A percentile compares a stretch with the other conserved stretches of the same genome.
Evolutionary conservation across 2,329 filamentous ascomycete genomes (phyloP).

Genomic region (Elsinoe arachidis): DNA sequence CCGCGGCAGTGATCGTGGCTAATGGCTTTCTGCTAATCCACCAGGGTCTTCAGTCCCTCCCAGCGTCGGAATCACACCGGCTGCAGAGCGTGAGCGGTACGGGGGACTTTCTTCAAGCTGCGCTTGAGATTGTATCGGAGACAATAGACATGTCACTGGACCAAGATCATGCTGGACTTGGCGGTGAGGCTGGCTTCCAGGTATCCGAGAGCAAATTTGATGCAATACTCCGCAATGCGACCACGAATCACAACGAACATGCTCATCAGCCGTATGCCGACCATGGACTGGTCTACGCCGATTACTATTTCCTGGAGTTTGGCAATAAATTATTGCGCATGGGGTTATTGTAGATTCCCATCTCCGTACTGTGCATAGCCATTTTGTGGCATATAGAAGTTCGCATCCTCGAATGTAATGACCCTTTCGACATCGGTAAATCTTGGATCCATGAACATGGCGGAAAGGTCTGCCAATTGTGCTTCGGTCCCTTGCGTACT

Average conservation of each 20-base stretch:
- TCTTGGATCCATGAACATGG: neutral
- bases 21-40: slow-evolving; percentile 35
- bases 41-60: slow-evolving; percentile 18
- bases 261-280: slow-evolving; percentile 38
- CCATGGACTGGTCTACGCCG: slow-evolving; percentile 43
- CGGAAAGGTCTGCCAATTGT: neutral
- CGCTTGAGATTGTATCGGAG: neutral
- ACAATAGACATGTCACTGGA: slow-evolving; percentile 7
- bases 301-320: slow-evolving; percentile 41
- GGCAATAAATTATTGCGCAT: slow-evolving; percentile 38
- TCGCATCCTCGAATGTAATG: slow-evolving; percentile 2
- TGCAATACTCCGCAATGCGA: slow-evolving; percentile 39
- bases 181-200: slow-evolving; percentile 4
- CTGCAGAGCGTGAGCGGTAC: neutral
- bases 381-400: slow-evolving; percentile 6
- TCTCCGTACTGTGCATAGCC: neutral
- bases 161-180: neutral
- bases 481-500: neutral
- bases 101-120: slow-evolving; percentile 16
- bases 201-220: slow-evolving; percentile 30
- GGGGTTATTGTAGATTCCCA: slow-evolving; percentile 4
- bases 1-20: slow-evolving; percentile 34
- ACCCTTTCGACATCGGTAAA: neutral
- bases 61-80: neutral
- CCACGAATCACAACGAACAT: slow-evolving; percentile 41